phyloP scores from a whole-genome alignment of 208 protist genomes.

The Acanthamoeba castellanii region DNA sequence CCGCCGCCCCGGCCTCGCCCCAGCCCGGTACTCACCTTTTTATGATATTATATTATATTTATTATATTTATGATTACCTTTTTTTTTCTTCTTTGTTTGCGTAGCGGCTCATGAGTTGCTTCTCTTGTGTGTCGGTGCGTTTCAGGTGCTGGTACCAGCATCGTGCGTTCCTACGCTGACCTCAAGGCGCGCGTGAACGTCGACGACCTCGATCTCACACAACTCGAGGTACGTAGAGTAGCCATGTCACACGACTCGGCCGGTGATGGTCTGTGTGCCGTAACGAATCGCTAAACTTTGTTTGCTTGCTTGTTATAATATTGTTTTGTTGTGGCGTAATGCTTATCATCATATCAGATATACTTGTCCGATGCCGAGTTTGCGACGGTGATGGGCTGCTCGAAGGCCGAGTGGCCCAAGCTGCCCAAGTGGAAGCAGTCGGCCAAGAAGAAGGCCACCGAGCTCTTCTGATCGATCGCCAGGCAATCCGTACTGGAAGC shows the following conservation, averaged over 20 bases:
- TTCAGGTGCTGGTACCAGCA: neutral
- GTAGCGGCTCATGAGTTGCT: too few species aligned
- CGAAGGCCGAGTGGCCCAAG: conserved; percentile 63
- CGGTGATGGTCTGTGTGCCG: neutral
- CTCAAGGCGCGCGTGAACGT: conserved; percentile 5
- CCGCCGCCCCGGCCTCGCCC: neutral
- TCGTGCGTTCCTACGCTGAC: conserved; percentile 20
- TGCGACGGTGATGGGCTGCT: conserved; percentile 65
- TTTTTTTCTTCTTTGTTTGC: too few species aligned
- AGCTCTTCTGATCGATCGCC: conserved; percentile 40
- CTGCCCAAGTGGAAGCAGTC: conserved; percentile 79
- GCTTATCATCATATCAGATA: neutral
- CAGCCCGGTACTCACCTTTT: neutral
- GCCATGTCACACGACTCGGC: neutral
- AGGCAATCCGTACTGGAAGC: too few species aligned
- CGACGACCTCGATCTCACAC: conserved; percentile 16
- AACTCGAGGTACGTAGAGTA: neutral
- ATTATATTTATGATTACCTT: too few species aligned
- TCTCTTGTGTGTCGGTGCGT: neutral
- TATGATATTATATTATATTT: too few species aligned
- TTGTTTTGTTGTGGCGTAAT: neutral
- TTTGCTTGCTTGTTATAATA: neutral
- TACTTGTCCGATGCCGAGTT: conserved; percentile 65
- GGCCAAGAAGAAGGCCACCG: conserved; percentile 68
- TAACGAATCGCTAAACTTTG: too few species aligned